Evolutionary conservation across 2,329 filamentous ascomycete genomes (phyloP).

Genomic region (Aspergillus sp.): DNA sequence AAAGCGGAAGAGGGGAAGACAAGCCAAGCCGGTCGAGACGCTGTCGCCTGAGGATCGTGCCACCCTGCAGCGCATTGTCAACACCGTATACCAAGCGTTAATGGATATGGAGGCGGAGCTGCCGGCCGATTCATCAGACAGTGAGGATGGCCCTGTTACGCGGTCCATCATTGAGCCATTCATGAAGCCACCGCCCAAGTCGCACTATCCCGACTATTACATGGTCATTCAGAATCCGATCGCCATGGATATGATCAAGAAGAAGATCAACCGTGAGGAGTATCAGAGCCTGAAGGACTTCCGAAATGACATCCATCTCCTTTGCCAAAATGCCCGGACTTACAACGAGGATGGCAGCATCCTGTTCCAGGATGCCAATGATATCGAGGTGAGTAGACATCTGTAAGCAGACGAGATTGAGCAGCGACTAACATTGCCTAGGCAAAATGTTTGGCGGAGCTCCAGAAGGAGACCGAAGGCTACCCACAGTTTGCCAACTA

Average conservation of each 20-base stretch:
- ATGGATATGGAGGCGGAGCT: slow-evolving; percentile 82
- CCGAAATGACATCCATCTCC: slow-evolving; percentile 75
- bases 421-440: slow-evolving; percentile 23
- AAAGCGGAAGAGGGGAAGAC: slow-evolving; percentile 74
- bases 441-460: slow-evolving; percentile 54
- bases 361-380: slow-evolving; percentile 86
- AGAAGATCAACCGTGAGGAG: slow-evolving; percentile 94
- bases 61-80: slow-evolving; percentile 76
- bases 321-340: slow-evolving; percentile 88
- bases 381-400: slow-evolving; percentile 74
- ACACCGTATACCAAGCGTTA: slow-evolving; percentile 73
- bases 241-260: slow-evolving; percentile 92
- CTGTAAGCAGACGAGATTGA: neutral
- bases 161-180: slow-evolving; percentile 92
- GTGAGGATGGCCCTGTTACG: slow-evolving; percentile 58
- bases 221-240: slow-evolving; percentile 89
- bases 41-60: slow-evolving; percentile 70
- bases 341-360: slow-evolving; percentile 97
- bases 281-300: slow-evolving; percentile 81
- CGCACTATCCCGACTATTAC: slow-evolving; percentile 93
- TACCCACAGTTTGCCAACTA: slow-evolving; percentile 60
- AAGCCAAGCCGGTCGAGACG: slow-evolving; percentile 68
- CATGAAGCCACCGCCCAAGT: slow-evolving; percentile 84
- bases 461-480: slow-evolving; percentile 56
- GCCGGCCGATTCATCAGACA: slow-evolving; percentile 52